phyloP scores from a whole-genome alignment of 192 early-diverging fungal species.

The Martensiomyces pterosporus region DNA sequence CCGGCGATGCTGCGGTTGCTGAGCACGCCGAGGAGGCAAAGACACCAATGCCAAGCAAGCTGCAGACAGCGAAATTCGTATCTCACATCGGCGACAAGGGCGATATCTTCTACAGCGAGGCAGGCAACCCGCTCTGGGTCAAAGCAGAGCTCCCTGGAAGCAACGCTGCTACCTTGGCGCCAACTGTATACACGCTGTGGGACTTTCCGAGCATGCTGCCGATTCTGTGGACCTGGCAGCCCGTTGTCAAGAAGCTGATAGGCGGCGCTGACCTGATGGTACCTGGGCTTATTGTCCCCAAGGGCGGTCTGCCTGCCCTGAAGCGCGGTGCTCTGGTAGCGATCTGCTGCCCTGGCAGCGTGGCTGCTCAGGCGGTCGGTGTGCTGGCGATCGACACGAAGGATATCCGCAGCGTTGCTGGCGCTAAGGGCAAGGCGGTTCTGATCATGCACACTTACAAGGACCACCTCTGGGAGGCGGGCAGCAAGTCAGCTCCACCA shows the following conservation, averaged over 20 bases:
- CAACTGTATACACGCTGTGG: constrained; percentile 80
- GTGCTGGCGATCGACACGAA: constrained; percentile 55
- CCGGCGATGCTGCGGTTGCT: too few species aligned
- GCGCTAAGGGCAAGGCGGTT: constrained; percentile 79
- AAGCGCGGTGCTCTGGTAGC: constrained; percentile 29
- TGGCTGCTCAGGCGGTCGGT: constrained; percentile 58
- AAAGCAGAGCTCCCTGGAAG: constrained; percentile 45
- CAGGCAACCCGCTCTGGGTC: constrained; percentile 65
- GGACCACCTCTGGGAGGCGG: constrained; percentile 78
- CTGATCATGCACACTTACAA: constrained; percentile 68
- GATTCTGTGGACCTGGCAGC: constrained; percentile 61
- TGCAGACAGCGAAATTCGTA: constrained; percentile 62
- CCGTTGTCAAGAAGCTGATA: constrained; percentile 67
- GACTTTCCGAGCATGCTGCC: constrained; percentile 62
- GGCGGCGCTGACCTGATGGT: constrained; percentile 65
- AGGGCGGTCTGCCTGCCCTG: constrained; percentile 27
- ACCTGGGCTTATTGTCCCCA: constrained; percentile 28
- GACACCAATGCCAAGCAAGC: constrained; percentile 50
- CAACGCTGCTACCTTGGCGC: constrained; percentile 49
- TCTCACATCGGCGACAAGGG: constrained; percentile 63
- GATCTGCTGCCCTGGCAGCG: constrained; percentile 25
- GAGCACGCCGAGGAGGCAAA: constrained; percentile 5
- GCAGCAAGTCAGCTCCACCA: constrained; percentile 61
- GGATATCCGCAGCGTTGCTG: constrained; percentile 43
- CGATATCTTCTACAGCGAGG: constrained; percentile 57